Evolutionary conservation across 345 rosid genomes (phyloP), one percentile per base, ranked within the genome.

Genomic region (Eucalyptus erythrocorys): DNA sequence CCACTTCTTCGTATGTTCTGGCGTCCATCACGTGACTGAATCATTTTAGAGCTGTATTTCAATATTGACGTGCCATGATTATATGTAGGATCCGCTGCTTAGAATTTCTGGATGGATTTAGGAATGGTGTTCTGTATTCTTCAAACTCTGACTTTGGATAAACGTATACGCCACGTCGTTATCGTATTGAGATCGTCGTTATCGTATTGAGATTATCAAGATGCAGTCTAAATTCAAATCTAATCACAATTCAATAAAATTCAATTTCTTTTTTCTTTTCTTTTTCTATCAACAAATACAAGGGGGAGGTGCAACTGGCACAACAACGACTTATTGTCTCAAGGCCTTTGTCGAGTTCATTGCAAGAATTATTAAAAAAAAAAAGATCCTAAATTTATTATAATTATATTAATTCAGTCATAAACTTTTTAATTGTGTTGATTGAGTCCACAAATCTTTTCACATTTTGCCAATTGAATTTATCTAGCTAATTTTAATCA

Each of bases 401-500:
- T 0, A 4, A 55, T 55, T 51, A 51, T 51, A 51, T 51, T 51
- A 51, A 21, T 51, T 21, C 1, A 51, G 0, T 51, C 0, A 0
- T 21, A 51, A 51, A 0, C 0, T 0, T 21, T 24, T 2, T 55
- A 55, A 26, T 26, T 9, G 6, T 24, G 30, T 22, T 0, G 3
- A 55, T 55, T 55, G 13, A 55, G 2, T 55, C 0, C 30, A 22
- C 3, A 24, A 24, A 55, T 26, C 6, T 10, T 10, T 55, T 55
- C 12, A 24, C 13, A 0, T 55, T 55, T 55, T 55, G 13, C 1
- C 1, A 55, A 55, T 55, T 22, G 1, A 55, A 22, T 55, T 0
- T 24, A 10, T 24, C 3, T 0, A 55, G 3, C 0, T 26, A 55
- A 4, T 55, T 55, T 24, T 55, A 30, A 22, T 55, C 0, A 0